Conservation (phyloP, 2,329 filamentous ascomycete species). For the Magnaporthiopsis rhizophila region DNA sequence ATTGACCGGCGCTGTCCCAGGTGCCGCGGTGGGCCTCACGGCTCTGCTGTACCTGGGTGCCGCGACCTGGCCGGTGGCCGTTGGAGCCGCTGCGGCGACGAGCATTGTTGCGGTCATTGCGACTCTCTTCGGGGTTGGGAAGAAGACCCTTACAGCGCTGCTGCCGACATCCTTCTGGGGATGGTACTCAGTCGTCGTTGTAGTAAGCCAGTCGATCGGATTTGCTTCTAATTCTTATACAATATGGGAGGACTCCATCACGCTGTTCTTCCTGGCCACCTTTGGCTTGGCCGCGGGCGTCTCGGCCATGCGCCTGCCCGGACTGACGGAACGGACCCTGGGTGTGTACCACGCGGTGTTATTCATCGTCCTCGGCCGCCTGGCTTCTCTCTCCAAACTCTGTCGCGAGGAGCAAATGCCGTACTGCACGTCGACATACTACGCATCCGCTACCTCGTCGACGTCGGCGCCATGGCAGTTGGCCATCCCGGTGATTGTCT, state of each 20-base stretch:
- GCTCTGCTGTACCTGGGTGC: conserved; percentile 19
- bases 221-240: conserved; percentile 98
- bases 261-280: conserved; percentile 82
- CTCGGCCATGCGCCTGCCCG: conserved; percentile 66
- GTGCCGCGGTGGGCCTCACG: conserved; percentile 23
- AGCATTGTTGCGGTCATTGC: conserved; percentile 33
- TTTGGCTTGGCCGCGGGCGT: conserved; percentile 72
- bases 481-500: conserved; percentile 66
- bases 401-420: conserved; percentile 99
- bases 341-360: conserved; percentile 78
- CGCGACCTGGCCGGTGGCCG: conserved; percentile 30
- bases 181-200: conserved; percentile 75
- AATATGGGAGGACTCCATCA: conserved; percentile 95
- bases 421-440: conserved; percentile 91
- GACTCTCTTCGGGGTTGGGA: conserved; percentile 34
- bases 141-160: conserved; percentile 35
- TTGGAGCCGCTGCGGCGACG: conserved; percentile 32
- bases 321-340: conserved; percentile 59
- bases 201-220: conserved; percentile 78
- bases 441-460: conserved; percentile 82
- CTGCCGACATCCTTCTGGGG: conserved; percentile 76
- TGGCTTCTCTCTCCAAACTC: conserved; percentile 81
- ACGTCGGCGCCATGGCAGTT: conserved; percentile 91
- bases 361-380: conserved; percentile 70
- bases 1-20: conserved; percentile 24